Conservation (phyloP, 305 asterid species). For the Solanum hybrid region DNA sequence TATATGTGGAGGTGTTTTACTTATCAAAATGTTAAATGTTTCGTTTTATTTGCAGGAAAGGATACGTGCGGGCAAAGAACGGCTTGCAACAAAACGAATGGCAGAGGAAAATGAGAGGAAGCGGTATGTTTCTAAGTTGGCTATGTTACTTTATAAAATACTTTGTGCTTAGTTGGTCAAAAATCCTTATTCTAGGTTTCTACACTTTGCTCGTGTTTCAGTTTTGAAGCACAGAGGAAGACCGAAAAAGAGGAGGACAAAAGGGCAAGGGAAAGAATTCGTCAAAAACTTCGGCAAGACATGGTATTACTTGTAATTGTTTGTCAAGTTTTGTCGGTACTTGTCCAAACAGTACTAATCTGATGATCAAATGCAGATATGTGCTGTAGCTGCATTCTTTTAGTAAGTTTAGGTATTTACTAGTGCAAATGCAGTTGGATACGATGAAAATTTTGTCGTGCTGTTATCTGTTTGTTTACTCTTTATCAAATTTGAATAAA, state of each 20-base stretch:
- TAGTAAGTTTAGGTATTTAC: not conserved
- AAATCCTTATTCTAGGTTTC: conserved; percentile 3
- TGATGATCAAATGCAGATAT: not conserved
- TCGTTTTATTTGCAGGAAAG: conserved; percentile 39
- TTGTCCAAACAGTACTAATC: not conserved
- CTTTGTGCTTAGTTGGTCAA: not conserved
- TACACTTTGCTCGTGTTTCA: conserved; percentile 11
- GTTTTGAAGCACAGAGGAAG: conserved; percentile 37
- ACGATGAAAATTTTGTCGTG: not conserved
- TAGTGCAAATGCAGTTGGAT: not conserved
- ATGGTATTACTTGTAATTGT: conserved; percentile 29
- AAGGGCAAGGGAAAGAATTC: conserved; percentile 55
- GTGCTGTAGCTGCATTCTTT: not conserved
- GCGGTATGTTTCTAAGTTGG: conserved; percentile 26
- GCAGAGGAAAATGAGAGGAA: conserved; percentile 59
- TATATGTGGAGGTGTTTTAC: not conserved
- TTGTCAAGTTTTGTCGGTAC: not conserved
- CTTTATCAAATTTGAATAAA: not conserved
- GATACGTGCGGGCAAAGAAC: conserved; percentile 43
- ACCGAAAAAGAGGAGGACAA: conserved; percentile 60
- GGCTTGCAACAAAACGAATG: conserved; percentile 35
- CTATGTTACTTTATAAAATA: not conserved
- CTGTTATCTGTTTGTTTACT: not conserved
- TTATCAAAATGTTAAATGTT: not conserved
- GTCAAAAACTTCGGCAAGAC: conserved; percentile 63